Conservation (phyloP, 257 asterid genomes). For the Verbena officinalis region DNA sequence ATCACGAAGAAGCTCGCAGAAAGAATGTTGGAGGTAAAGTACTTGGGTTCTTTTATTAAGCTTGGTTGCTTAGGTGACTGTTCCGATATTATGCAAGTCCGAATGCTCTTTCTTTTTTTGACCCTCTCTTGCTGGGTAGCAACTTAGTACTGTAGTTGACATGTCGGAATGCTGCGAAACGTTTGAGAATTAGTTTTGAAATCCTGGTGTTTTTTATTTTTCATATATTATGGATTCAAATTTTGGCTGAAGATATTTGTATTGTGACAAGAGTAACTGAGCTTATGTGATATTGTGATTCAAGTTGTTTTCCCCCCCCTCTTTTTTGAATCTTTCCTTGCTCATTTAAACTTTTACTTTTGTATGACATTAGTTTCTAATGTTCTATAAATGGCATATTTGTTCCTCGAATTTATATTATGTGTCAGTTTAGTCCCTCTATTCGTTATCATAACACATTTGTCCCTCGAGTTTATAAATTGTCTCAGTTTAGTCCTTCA, state of each 20-base stretch:
- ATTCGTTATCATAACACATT: no score
- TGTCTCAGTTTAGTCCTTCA: no score
- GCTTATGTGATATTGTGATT: background rate
- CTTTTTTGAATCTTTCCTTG: background rate
- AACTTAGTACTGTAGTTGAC: background rate
- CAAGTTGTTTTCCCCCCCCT: background rate
- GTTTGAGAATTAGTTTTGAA: no score
- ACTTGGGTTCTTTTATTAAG: constrained; percentile 37
- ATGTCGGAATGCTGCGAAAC: no score
- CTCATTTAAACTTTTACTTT: background rate
- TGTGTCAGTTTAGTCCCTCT: background rate
- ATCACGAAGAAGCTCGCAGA: constrained; percentile 42
- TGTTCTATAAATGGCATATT: background rate
- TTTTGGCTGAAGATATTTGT: background rate
- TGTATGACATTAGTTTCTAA: background rate
- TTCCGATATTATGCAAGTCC: background rate
- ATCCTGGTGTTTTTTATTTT: no score
- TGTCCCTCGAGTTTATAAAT: no score
- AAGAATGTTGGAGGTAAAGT: constrained; percentile 38
- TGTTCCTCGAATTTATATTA: background rate
- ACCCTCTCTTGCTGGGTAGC: background rate
- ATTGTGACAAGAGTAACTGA: background rate
- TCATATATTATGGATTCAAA: background rate
- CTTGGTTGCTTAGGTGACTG: background rate
- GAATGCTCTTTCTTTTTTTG: background rate